These are phyloP conservation scores for Colletotrichum musae DNA, from an alignment of 2,329 filamentous ascomycete species.

Conservation along the genomic window DNA sequence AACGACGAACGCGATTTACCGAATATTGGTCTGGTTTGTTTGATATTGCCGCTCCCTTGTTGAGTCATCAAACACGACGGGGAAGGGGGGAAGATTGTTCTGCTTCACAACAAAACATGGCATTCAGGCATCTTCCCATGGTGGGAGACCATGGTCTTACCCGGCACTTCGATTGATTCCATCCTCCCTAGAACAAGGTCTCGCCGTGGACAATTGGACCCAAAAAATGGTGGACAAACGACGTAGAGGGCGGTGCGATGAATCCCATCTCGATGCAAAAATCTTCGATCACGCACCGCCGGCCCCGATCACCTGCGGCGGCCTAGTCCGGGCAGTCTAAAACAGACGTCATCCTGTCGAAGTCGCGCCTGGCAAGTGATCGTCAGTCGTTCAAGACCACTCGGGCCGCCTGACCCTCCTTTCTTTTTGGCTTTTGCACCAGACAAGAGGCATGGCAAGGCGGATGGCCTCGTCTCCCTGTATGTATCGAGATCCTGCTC, in stretches of 20 bases:
- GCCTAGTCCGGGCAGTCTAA: conserved; percentile 32
- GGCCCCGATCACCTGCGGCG: conserved; percentile 35
- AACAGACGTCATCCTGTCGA: conserved; percentile 37
- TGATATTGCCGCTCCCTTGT: conserved; percentile 22
- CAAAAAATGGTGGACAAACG: neutral
- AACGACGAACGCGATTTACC: neutral
- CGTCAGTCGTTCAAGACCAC: conserved; percentile 30
- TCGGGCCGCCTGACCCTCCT: conserved; percentile 23
- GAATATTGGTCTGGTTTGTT: conserved; percentile 4
- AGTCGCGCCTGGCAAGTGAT: conserved; percentile 36
- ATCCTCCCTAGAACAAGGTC: conserved; percentile 14
- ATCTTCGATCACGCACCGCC: conserved; percentile 37
- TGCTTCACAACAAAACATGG: conserved; percentile 31
- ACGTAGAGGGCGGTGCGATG: conserved; percentile 36
- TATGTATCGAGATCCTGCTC: conserved; percentile 38
- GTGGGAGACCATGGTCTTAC: conserved; percentile 26
- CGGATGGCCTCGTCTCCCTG: conserved; percentile 11
- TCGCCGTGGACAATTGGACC: conserved; percentile 4
- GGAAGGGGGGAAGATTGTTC: conserved; percentile 2
- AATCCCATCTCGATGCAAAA: conserved; percentile 34
- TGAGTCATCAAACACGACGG: conserved; percentile 31
- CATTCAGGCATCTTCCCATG: conserved; percentile 33
- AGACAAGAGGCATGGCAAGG: conserved; percentile 1
- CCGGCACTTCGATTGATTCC: conserved; percentile 10
- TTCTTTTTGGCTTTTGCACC: neutral